These are phyloP conservation scores for Kockiozyma suomiensis DNA, from an alignment of 805 yeast species.

Conservation along the genomic window DNA sequence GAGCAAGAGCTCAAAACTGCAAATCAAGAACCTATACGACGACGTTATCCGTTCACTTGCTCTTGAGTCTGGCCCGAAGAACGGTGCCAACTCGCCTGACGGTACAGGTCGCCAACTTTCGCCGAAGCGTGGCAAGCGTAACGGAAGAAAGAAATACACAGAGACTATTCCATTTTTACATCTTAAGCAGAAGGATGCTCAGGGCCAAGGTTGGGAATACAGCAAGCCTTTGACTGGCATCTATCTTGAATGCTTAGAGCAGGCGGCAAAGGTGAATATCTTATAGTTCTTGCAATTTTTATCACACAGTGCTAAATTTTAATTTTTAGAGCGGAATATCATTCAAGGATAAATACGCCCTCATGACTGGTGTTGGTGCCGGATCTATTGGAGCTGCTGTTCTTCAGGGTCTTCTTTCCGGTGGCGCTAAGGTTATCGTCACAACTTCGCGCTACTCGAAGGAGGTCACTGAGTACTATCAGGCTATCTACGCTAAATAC, in stretches of 20 bases:
- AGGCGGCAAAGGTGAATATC: slow-evolving; percentile 69
- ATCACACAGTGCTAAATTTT: neutral
- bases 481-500: slow-evolving; percentile 84
- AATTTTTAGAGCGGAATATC: slow-evolving; percentile 66
- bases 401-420: slow-evolving; percentile 89
- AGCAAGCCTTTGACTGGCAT: slow-evolving; percentile 74
- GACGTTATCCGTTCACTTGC: slow-evolving; percentile 41
- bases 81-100: slow-evolving; percentile 25
- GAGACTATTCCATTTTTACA: slow-evolving; percentile 95
- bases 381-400: slow-evolving; percentile 99
- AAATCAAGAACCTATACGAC: slow-evolving; percentile 35
- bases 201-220: slow-evolving; percentile 73
- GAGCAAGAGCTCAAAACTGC: slow-evolving; percentile 48
- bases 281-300: neutral
- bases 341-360: slow-evolving; percentile 82
- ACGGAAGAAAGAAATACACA: slow-evolving; percentile 37
- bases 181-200: slow-evolving; percentile 72
- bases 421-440: slow-evolving; percentile 97
- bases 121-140: slow-evolving; percentile 34
- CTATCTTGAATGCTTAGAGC: slow-evolving; percentile 88
- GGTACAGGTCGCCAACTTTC: slow-evolving; percentile 33
- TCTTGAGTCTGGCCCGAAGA: slow-evolving; percentile 19
- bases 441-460: slow-evolving; percentile 95
- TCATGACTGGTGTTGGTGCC: slow-evolving; percentile 97
- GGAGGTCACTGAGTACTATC: slow-evolving; percentile 93